phyloP scores from a whole-genome alignment of 2,329 filamentous ascomycete species.

The Cryphonectria parasitica region DNA sequence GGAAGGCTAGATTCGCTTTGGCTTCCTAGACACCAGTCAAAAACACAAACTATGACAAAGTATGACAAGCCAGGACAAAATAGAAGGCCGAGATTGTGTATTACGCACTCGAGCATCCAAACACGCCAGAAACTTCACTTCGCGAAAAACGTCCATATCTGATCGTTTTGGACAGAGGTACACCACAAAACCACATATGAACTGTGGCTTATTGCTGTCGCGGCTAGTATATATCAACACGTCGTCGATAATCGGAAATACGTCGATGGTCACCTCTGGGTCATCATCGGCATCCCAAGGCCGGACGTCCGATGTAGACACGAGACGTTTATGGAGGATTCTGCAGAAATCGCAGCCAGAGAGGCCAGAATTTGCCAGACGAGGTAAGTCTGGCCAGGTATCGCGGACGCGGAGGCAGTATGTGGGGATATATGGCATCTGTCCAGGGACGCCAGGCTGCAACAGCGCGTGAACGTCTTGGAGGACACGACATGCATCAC shows the following conservation, averaged over 20 bases:
- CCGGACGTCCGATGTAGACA: background rate
- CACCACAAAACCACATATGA: background rate
- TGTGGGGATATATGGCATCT: background rate
- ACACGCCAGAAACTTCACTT: background rate
- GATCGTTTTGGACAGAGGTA: background rate
- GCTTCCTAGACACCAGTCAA: background rate
- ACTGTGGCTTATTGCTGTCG: background rate
- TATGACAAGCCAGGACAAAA: no score
- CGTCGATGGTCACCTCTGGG: background rate
- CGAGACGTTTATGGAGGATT: background rate
- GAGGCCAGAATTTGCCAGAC: background rate
- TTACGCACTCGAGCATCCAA: background rate
- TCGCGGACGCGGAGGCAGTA: background rate
- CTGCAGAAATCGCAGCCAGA: background rate
- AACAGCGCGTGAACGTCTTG: background rate
- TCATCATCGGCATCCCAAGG: background rate
- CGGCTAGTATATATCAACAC: background rate
- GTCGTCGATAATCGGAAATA: background rate
- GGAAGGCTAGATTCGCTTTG: background rate
- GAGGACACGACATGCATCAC: background rate
- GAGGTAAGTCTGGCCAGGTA: background rate
- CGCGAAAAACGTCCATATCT: background rate
- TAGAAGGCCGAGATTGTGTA: background rate
- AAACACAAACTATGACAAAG: no score
- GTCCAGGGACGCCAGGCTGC: background rate